Evolutionary conservation across 2,329 filamentous ascomycete species (phyloP).

Genomic region (Penicillium sp.): DNA sequence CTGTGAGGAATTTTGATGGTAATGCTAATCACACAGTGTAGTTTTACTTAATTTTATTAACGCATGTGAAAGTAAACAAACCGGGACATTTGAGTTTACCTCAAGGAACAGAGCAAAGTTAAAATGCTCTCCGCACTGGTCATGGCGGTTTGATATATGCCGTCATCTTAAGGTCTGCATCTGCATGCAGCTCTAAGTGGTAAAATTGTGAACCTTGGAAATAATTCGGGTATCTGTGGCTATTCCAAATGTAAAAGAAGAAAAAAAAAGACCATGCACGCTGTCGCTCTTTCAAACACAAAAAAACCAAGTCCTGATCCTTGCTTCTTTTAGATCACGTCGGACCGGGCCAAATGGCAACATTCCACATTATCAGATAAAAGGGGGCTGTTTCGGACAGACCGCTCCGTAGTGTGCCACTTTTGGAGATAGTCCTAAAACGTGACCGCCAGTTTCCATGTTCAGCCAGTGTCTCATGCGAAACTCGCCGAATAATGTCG

Average conservation of each 20-base stretch:
- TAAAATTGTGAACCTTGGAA: neutral
- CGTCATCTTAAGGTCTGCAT: neutral
- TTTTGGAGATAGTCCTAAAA: too few relatives aligned
- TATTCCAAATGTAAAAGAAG: neutral
- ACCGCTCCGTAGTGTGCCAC: neutral
- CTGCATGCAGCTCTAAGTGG: neutral
- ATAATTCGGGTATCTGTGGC: constrained; percentile 5
- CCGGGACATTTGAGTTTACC: neutral
- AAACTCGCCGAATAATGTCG: neutral
- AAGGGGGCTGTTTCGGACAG: neutral
- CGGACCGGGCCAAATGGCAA: neutral
- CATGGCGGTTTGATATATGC: neutral
- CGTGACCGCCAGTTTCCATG: neutral
- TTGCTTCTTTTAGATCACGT: neutral
- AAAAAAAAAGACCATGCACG: neutral
- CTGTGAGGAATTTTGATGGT: neutral
- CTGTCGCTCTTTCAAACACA: neutral
- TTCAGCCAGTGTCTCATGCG: neutral
- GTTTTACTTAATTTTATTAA: constrained; percentile 1
- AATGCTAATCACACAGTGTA: neutral
- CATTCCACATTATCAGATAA: neutral
- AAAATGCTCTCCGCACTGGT: neutral
- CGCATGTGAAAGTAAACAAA: neutral
- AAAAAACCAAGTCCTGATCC: neutral
- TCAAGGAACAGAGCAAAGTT: neutral